phyloP scores from a whole-genome alignment of 768 basidiomycete species.

The Termitomyces titanicus region DNA sequence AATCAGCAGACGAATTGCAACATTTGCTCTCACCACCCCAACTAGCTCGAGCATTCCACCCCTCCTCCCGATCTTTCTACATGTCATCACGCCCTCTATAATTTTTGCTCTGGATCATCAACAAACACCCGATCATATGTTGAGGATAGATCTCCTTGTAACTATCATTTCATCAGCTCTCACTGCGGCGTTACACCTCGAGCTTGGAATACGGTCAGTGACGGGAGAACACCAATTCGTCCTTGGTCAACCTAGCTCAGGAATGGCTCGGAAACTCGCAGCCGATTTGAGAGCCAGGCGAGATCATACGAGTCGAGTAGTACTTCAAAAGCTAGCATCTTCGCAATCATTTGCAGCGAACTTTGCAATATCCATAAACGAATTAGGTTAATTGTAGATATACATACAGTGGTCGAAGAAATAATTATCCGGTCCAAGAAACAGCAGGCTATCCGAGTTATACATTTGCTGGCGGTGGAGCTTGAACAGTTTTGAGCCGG shows the following conservation, averaged over 20 bases:
- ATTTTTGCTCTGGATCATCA: constrained; percentile 54
- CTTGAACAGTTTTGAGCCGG: constrained; percentile 21
- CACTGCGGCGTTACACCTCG: constrained; percentile 65
- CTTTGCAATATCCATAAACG: constrained; percentile 63
- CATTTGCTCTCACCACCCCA: constrained; percentile 65
- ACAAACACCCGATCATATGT: constrained; percentile 47
- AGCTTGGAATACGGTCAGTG: constrained; percentile 60
- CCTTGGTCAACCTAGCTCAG: constrained; percentile 60
- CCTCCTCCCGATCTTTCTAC: constrained; percentile 70
- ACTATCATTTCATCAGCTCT: constrained; percentile 62
- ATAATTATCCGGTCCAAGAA: constrained; percentile 9
- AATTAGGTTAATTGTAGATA: constrained; percentile 24
- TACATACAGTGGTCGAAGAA: not conserved
- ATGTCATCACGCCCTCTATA: constrained; percentile 60
- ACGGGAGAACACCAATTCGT: constrained; percentile 45
- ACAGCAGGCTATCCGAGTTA: constrained; percentile 7
- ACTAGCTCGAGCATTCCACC: constrained; percentile 50
- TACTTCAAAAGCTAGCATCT: constrained; percentile 59
- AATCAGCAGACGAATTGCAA: constrained; percentile 58
- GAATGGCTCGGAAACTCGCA: constrained; percentile 65
- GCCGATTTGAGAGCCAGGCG: constrained; percentile 54
- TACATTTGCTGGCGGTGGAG: constrained; percentile 46
- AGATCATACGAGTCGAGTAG: constrained; percentile 42
- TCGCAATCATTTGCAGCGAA: constrained; percentile 67
- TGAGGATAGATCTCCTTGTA: constrained; percentile 62